Percentiles rank a stretch among this genome's conserved stretches.
Evolutionary conservation across 2,329 filamentous ascomycete genomes (phyloP).

Genomic region (Calonectria hawksworthii): DNA sequence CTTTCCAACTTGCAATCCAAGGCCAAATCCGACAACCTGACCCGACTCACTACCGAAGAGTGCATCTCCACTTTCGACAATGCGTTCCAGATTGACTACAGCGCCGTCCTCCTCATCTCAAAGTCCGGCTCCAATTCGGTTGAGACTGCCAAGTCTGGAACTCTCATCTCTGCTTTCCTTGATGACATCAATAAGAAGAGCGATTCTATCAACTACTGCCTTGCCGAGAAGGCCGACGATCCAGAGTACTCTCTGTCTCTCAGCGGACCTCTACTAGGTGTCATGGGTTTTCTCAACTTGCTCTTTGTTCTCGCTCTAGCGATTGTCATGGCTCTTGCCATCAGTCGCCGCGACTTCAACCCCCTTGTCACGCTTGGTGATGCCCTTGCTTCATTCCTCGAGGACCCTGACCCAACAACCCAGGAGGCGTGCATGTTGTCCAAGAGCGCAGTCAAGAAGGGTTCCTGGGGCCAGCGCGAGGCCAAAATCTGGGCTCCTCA

Average conservation of each 20-base stretch:
- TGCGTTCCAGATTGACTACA: constrained; percentile 30
- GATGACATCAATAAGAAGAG: constrained; percentile 16
- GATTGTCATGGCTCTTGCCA: constrained; percentile 55
- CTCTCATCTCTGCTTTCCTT: constrained; percentile 35
- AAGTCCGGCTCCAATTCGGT: constrained; percentile 34
- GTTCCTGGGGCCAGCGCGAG: constrained; percentile 59
- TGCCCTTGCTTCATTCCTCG: constrained; percentile 64
- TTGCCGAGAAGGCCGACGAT: constrained; percentile 29
- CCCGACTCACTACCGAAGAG: constrained; percentile 19
- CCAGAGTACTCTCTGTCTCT: constrained; percentile 50
- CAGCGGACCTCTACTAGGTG: constrained; percentile 55
- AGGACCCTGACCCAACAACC: constrained; percentile 59
- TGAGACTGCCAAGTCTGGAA: constrained; percentile 49
- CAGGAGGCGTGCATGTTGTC: constrained; percentile 60
- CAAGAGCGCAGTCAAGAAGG: constrained; percentile 60
- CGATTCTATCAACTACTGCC: constrained; percentile 31
- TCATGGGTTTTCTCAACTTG: constrained; percentile 57
- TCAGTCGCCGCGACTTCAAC: constrained; percentile 52
- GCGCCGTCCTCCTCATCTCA: constrained; percentile 28
- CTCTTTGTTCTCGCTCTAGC: constrained; percentile 58
- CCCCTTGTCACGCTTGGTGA: constrained; percentile 66
- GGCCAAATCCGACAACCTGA: constrained; percentile 26
- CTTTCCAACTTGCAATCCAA: constrained; percentile 27
- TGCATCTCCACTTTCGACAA: constrained; percentile 31
- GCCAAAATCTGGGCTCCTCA: constrained; percentile 59